Conservation (phyloP, 495 filamentous ascomycete species). For the Rostrohypoxylon terebratum region DNA sequence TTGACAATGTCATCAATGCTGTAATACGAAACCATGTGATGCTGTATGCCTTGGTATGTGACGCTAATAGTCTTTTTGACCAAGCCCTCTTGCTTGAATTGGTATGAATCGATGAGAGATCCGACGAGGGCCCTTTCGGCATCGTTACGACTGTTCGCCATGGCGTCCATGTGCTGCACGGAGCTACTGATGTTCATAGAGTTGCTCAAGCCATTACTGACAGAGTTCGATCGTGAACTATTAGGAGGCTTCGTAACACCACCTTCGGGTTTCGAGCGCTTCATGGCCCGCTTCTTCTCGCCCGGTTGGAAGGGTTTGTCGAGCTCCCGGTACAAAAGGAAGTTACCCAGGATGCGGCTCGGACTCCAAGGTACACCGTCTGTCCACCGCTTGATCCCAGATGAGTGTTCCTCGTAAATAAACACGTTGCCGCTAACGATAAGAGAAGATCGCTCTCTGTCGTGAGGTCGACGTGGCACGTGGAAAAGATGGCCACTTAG, state of each 20-base stretch:
- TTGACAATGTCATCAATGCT: constrained; percentile 78
- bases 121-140: constrained; percentile 78
- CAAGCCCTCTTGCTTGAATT: constrained; percentile 84
- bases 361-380: constrained; percentile 92
- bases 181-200: constrained; percentile 46
- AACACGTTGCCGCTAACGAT: constrained; percentile 88
- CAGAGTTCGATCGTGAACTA: constrained; percentile 49
- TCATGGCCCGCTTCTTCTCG: constrained; percentile 89
- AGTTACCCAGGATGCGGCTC: constrained; percentile 88
- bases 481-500: constrained; percentile 75
- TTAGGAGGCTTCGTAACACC: constrained; percentile 32
- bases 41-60: constrained; percentile 72
- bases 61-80: constrained; percentile 95
- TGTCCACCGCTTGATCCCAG: constrained; percentile 94
- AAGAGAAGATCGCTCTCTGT: constrained; percentile 77
- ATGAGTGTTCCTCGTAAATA: constrained; percentile 89
- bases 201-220: constrained; percentile 46
- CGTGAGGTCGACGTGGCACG: constrained; percentile 84
- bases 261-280: constrained; percentile 63
- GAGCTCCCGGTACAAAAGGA: constrained; percentile 89
- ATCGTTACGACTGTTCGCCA: constrained; percentile 23
- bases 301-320: constrained; percentile 84
- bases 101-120: constrained; percentile 86
- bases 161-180: constrained; percentile 50
- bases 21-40: constrained; percentile 93